A percentile compares a stretch with the other conserved stretches of the same genome.
Evolutionary conservation across 805 yeast genomes (phyloP).

Genomic region (Soucietia sequanensis): DNA sequence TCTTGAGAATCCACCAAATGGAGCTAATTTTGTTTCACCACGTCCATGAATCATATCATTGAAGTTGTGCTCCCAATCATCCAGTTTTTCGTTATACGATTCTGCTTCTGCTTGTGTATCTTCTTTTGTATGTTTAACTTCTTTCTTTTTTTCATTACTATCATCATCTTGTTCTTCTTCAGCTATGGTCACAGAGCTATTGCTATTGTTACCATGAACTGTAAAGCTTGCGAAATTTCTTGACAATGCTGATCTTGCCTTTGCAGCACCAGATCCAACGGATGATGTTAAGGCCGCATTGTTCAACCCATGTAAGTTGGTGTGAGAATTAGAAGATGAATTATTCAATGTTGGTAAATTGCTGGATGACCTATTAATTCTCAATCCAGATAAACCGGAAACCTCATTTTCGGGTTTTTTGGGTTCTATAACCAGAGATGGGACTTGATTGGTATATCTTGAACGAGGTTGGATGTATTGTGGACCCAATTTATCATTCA

Average conservation of each 20-base stretch:
- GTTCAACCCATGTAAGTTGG: slow-evolving; percentile 10
- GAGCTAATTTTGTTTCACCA: slow-evolving; percentile 43
- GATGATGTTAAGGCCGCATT: too few species aligned
- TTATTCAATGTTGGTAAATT: slow-evolving; percentile 18
- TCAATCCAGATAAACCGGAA: slow-evolving; percentile 37
- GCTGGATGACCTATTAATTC: slow-evolving; percentile 29
- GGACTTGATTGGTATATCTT: slow-evolving; percentile 26
- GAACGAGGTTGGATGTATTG: slow-evolving; percentile 48
- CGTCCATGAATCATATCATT: slow-evolving; percentile 27
- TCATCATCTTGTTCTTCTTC: slow-evolving; percentile 25
- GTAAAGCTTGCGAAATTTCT: slow-evolving; percentile 15
- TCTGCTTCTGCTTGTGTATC: too few species aligned
- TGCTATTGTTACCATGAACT: slow-evolving; percentile 23
- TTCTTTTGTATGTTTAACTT: too few species aligned
- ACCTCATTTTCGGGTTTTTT: slow-evolving; percentile 26
- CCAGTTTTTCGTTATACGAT: slow-evolving; percentile 3
- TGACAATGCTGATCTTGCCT: slow-evolving; percentile 15
- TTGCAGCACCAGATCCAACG: slow-evolving; percentile 6
- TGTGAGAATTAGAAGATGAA: slow-evolving; percentile 8
- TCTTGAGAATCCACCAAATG: slow-evolving; percentile 74
- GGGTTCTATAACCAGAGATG: slow-evolving; percentile 35
- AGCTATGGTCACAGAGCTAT: slow-evolving; percentile 28
- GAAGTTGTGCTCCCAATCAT: slow-evolving; percentile 24
- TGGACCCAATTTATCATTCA: slow-evolving; percentile 24
- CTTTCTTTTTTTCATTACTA: background rate